These are phyloP conservation scores for Corchorus capsularis DNA, from an alignment of 345 rosid species.

Conservation along the genomic window DNA sequence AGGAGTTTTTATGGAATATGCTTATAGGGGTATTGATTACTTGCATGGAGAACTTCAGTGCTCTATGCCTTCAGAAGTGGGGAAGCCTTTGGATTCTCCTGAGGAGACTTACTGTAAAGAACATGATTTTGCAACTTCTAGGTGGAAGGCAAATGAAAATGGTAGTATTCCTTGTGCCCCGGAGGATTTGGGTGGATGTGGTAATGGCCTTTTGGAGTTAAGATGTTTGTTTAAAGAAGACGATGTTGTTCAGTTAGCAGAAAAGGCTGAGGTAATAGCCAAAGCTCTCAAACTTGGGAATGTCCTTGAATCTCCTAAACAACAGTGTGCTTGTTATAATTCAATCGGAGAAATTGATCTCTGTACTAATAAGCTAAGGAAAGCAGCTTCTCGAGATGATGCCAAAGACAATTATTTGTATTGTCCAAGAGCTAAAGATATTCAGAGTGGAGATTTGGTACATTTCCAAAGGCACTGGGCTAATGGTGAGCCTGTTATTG, in stretches of 20 bases:
- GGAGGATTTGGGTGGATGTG: conserved; percentile 51
- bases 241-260: conserved; percentile 42
- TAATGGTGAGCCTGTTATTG: conserved; percentile 75
- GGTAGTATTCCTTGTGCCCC: conserved; percentile 58
- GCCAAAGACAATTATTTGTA: conserved; percentile 63
- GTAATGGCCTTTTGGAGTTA: conserved; percentile 40
- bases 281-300: conserved; percentile 17
- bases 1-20: conserved; percentile 31
- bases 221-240: conserved; percentile 41
- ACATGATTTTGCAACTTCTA: conserved; percentile 16
- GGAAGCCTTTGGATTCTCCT: not conserved
- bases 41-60: conserved; percentile 41
- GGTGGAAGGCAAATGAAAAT: conserved; percentile 58
- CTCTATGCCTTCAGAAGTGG: not conserved
- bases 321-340: conserved; percentile 50
- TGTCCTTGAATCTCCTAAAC: conserved; percentile 11
- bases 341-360: conserved; percentile 34
- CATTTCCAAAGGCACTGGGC: conserved; percentile 84
- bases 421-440: conserved; percentile 49
- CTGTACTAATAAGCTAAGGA: conserved; percentile 30
- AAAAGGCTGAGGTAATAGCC: conserved; percentile 37
- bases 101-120: conserved; percentile 21
- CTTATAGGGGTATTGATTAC: conserved; percentile 30
- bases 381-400: conserved; percentile 61
- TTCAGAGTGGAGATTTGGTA: conserved; percentile 39